These are phyloP conservation scores for Solanum hybrid DNA, from an alignment of 305 asterid species.

Conservation along the genomic window DNA sequence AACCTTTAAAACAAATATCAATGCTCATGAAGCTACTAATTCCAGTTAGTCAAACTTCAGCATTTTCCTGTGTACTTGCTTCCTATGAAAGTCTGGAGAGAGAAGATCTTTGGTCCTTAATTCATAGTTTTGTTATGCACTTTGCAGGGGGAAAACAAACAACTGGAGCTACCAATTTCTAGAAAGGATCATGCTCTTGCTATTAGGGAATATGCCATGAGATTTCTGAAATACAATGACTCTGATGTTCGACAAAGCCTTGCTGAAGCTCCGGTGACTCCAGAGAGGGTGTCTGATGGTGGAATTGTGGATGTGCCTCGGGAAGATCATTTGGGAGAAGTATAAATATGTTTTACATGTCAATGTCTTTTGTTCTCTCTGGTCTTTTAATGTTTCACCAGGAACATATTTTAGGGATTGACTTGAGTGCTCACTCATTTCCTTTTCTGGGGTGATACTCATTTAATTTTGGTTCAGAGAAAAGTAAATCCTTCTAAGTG, in stretches of 20 bases:
- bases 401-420: neutral
- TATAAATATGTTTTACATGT: conserved; percentile 20
- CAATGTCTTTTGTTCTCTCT: neutral
- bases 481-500: conserved; percentile 7
- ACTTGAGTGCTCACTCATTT: neutral
- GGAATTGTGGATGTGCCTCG: conserved; percentile 44
- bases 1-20: neutral
- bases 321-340: conserved; percentile 62
- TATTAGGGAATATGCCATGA: conserved; percentile 60
- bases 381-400: neutral
- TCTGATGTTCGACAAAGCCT: conserved; percentile 22
- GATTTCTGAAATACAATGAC: conserved; percentile 46
- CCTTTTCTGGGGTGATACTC: neutral
- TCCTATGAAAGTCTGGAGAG: neutral
- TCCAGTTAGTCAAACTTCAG: neutral
- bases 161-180: conserved; percentile 28
- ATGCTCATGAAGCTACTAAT: neutral
- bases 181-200: conserved; percentile 32
- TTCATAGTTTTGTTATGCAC: neutral
- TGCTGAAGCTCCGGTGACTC: conserved; percentile 50
- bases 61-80: neutral
- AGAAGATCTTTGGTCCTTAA: neutral
- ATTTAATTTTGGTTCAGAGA: neutral
- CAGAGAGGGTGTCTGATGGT: conserved; percentile 50
- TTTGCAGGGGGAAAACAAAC: conserved; percentile 46